A percentile compares a stretch with the other conserved stretches of the same genome.
Conservation (phyloP, 1,284 basidiomycete species). For the Mycosarcoma mackinlayi region DNA sequence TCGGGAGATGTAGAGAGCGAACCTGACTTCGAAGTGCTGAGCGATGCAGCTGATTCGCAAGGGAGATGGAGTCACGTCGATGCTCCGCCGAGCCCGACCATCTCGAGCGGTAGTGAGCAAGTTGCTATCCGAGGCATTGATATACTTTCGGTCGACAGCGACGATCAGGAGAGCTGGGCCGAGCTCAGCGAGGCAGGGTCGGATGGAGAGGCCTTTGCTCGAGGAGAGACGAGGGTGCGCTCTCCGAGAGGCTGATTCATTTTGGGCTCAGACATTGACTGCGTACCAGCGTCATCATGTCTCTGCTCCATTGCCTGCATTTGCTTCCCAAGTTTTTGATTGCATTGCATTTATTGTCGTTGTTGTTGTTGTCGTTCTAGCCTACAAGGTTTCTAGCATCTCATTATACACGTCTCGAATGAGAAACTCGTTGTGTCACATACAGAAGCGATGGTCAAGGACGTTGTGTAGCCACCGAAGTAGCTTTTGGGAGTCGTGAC, state of each 20-base stretch:
- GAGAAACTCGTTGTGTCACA: too few relatives aligned
- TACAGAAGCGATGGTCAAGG: too few relatives aligned
- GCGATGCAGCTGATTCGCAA: conserved; percentile 26
- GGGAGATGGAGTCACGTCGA: conserved; percentile 32
- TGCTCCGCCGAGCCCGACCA: conserved; percentile 31
- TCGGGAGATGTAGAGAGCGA: conserved; percentile 17
- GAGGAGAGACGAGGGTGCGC: conserved; percentile 5
- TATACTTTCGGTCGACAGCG: conserved; percentile 19
- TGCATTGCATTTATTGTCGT: not conserved
- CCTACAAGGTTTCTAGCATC: too few relatives aligned
- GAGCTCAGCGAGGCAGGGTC: conserved; percentile 35
- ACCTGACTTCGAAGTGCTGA: conserved; percentile 40
- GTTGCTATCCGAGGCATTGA: conserved; percentile 8
- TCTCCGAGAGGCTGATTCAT: not conserved
- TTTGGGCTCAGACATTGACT: too few relatives aligned
- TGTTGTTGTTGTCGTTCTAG: too few relatives aligned
- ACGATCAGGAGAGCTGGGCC: conserved; percentile 46
- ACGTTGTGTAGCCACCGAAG: too few relatives aligned
- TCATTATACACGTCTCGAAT: not conserved
- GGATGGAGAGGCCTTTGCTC: conserved; percentile 14
- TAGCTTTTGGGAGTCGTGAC: too few relatives aligned
- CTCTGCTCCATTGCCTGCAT: not conserved
- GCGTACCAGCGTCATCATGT: not conserved
- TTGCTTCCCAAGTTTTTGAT: too few relatives aligned
- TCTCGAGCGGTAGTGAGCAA: conserved; percentile 30